Conservation (phyloP, 192 early-diverging fungal genomes). For the Coemansia sp. region DNA sequence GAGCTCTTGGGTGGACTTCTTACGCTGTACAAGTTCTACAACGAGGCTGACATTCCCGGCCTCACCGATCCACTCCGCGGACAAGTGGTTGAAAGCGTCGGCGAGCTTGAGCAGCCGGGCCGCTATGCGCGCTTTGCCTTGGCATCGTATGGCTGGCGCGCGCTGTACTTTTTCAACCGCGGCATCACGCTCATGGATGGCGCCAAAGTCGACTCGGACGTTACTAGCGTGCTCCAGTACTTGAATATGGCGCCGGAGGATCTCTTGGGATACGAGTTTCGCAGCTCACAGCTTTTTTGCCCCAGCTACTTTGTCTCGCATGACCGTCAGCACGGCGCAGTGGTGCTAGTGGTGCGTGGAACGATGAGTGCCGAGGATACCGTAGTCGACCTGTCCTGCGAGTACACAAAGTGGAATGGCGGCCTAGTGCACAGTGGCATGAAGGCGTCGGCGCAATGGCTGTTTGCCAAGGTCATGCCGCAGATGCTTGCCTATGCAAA, state of each 20-base stretch:
- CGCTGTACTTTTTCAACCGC: slow-evolving; percentile 72
- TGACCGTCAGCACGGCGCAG: slow-evolving; percentile 64
- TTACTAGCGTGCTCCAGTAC: slow-evolving; percentile 65
- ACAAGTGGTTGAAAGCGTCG: slow-evolving; percentile 31
- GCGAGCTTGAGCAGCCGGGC: slow-evolving; percentile 55
- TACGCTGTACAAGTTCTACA: slow-evolving; percentile 68
- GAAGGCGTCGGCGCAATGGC: slow-evolving; percentile 75
- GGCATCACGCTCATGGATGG: slow-evolving; percentile 71
- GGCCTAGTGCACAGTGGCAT: slow-evolving; percentile 78
- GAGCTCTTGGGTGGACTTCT: slow-evolving; percentile 66
- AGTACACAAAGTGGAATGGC: slow-evolving; percentile 78
- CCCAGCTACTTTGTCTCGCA: slow-evolving; percentile 73
- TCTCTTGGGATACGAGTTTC: slow-evolving; percentile 69
- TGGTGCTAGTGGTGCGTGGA: slow-evolving; percentile 70
- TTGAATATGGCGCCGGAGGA: slow-evolving; percentile 65
- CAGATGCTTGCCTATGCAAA: slow-evolving; percentile 62
- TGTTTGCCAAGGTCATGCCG: slow-evolving; percentile 68
- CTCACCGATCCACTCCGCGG: slow-evolving; percentile 41
- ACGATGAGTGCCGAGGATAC: slow-evolving; percentile 78
- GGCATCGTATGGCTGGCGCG: slow-evolving; percentile 74
- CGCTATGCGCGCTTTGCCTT: slow-evolving; percentile 64
- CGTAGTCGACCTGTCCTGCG: slow-evolving; percentile 74
- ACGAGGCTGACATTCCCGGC: slow-evolving; percentile 44
- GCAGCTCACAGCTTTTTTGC: slow-evolving; percentile 65
- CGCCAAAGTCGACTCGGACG: slow-evolving; percentile 67